Evolutionary conservation across 495 filamentous ascomycete genomes (phyloP), one percentile per base, ranked within the genome.

Genomic region (Penicillium cataractarum): DNA sequence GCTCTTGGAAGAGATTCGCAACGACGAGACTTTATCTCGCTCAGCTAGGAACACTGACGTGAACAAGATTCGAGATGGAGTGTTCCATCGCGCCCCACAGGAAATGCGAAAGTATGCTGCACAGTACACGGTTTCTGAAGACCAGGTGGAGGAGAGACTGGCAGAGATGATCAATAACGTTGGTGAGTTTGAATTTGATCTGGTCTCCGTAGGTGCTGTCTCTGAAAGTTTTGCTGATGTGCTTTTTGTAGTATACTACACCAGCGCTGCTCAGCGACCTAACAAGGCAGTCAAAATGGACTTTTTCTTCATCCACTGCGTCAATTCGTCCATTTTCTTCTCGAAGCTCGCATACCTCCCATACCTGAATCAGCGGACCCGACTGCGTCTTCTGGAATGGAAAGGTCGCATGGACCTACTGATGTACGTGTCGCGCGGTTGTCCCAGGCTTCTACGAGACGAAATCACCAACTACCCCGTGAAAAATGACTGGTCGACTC

Each of bases 291-390:
- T 87, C 61, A 92, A 87, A 67, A 80, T 92, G 64, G 93, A 97
- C 64, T 97, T 97, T 72, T 95, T 89, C 77, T 83, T 86, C 70
- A 89, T 96, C 76, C 89, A 91, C 70, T 80, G 76, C 69, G 66
- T 88, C 62, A 91, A 87, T 67, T 75, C 71, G 35, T 83, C 83
- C 10, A 85, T 90, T 32, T 90, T 91, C 79, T 84, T 86, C 71
- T 76, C 82, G 9, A 71, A 76, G 10, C 82, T 90, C 65, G 67
- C 85, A 33, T 42, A 71, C 2, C 72, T 76, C 7, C 62, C 73
- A 9, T 75, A 44, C 57, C 33, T 74, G 24, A 55, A 65, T 17
- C 55, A 68, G 1, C 73, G 69, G n/a, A 76, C 76, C 57, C 91
- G 91, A 62, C 76, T 80, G 22, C 85, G 91, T 29, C 74, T 92